phyloP scores from a whole-genome alignment of 345 rosid species.

The Litchi chinensis region DNA sequence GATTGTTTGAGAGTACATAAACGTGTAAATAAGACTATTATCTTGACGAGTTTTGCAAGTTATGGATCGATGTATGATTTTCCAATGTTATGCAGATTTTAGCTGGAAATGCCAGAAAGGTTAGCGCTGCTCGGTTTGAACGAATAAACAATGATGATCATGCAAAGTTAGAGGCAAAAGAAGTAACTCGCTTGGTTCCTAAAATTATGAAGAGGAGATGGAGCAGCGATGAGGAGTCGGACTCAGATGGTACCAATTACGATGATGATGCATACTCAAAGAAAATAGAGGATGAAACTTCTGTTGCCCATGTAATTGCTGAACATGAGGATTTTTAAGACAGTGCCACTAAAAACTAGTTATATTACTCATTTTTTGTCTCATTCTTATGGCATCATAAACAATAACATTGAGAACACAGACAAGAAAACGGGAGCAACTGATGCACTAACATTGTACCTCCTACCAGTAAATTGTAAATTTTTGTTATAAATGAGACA shows the following conservation, averaged over 20 bases:
- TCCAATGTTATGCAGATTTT: conserved; percentile 59
- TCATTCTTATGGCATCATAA: conserved; percentile 30
- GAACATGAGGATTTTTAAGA: conserved; percentile 47
- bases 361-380: conserved; percentile 22
- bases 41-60: conserved; percentile 14
- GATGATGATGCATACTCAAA: conserved; percentile 45
- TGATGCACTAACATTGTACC: conserved; percentile 29
- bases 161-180: conserved; percentile 52
- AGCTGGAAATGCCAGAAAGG: conserved; percentile 97
- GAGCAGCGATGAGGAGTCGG: conserved; percentile 67
- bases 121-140: conserved; percentile 87
- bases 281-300: conserved; percentile 38
- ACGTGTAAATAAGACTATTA: not conserved
- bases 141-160: conserved; percentile 60
- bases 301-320: conserved; percentile 49
- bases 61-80: conserved; percentile 11
- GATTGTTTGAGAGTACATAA: not conserved
- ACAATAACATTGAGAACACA: conserved; percentile 27
- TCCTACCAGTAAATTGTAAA: conserved; percentile 17
- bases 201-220: conserved; percentile 76
- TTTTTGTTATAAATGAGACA: conserved; percentile 46
- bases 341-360: conserved; percentile 28
- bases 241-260: conserved; percentile 27
- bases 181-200: conserved; percentile 73
- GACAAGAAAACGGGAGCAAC: conserved; percentile 16